Conservation (phyloP, 108 stramenopile genomes). For the Cyclotella cryptica region DNA sequence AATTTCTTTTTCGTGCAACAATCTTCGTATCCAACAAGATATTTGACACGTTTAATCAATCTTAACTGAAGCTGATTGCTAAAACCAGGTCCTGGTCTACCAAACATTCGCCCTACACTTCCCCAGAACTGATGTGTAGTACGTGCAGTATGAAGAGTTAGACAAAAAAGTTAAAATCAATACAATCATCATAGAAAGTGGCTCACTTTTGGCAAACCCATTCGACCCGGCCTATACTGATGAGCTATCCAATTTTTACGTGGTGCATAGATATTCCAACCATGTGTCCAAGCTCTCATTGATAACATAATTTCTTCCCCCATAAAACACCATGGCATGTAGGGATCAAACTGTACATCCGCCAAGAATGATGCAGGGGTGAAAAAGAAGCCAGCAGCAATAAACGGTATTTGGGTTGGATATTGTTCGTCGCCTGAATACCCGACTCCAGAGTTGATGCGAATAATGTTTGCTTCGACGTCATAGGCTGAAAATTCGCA, state of each 20-base stretch:
- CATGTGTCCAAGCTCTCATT: constrained; percentile 89
- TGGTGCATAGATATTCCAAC: constrained; percentile 95
- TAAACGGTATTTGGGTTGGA: constrained; percentile 59
- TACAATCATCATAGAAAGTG: not conserved
- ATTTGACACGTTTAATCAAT: constrained; percentile 74
- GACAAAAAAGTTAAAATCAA: not conserved
- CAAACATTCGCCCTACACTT: constrained; percentile 79
- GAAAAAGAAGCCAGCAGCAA: constrained; percentile 97
- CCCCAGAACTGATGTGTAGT: constrained; percentile 82
- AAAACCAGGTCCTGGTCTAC: constrained; percentile 66
- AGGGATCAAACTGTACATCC: constrained; percentile 94
- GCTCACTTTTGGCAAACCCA: constrained; percentile 78
- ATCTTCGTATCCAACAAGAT: constrained; percentile 74
- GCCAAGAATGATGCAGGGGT: constrained; percentile 75
- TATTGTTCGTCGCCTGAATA: constrained; percentile 37
- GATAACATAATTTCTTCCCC: constrained; percentile 95
- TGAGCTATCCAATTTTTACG: constrained; percentile 91
- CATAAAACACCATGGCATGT: constrained; percentile 97
- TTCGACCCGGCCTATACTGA: constrained; percentile 88
- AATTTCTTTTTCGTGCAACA: constrained; percentile 58
- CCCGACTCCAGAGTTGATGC: constrained; percentile 64
- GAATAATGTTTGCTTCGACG: constrained; percentile 85
- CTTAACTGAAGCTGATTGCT: constrained; percentile 45
- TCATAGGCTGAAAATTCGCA: constrained; percentile 63
- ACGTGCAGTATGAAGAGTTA: not conserved